Base-by-base conservation (phyloP, 2,329 filamentous ascomycete species). In the Chaetomiaceae sp. region DNA sequence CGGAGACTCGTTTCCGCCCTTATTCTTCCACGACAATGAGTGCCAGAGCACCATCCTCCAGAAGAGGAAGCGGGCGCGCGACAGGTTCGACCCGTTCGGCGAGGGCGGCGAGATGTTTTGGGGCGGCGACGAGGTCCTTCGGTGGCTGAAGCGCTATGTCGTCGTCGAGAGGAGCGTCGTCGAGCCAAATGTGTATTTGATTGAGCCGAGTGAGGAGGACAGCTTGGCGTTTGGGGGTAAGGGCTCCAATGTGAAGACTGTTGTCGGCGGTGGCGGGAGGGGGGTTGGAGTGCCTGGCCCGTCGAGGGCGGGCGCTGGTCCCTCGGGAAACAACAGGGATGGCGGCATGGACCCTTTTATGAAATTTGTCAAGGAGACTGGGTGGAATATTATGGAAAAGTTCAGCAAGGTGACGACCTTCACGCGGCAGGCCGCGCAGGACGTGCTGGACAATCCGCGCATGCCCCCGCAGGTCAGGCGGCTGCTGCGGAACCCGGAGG, bases 21-120 rank as follows among this genome's bases (percentile, higher is more conserved):
- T 99, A 1, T 99, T 99, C 72, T 99, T 99, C 71, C 93, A 99
- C 66, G 93, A 99, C 64, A 90, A 84, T 56, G 93, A 99, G 72
- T 99, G 93, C 63, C 87, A 96, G 69, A 95, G 87, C 47, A 99
- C 93, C 0, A 95, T 97, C 19, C 70, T 95, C 50, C 92, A 97
- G 69, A 89, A 95, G 72, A 95, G 93, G 76, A 89, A 85, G 70
- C 75, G 88, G 47, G 82, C 89, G 0, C 81, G 79, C 55, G 89
- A 96, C 60, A 88, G 75, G 38, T 97, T 99, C 62, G 90, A 96
- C 61, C 91, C 91, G 0, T 96, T 96, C 66, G 85, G 86, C 14
- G 87, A 89, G 55, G 79, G 79, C 56, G 92, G 92, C 0, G 82
- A 87, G 66, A 85, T 96, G 76, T 97, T 96, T 65, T 99, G 95